phyloP scores from a whole-genome alignment of 495 filamentous ascomycete genomes.

The Polyplosphaeria fusca region DNA sequence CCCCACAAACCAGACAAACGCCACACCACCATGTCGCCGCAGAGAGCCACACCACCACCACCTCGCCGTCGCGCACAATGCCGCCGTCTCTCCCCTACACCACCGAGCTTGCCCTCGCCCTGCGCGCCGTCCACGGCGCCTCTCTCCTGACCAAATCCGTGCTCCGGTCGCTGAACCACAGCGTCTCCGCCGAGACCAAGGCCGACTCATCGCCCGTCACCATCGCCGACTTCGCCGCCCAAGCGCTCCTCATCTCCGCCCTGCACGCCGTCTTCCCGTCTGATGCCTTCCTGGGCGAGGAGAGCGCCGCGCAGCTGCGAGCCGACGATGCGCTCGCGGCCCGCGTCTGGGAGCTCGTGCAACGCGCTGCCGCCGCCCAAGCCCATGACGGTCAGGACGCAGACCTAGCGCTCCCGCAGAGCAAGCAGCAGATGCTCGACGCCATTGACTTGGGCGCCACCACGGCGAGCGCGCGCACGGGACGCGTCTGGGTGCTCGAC shows the following conservation, averaged over 20 bases:
- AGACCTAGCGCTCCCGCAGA: conserved; percentile 43
- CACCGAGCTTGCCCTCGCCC: conserved; percentile 28
- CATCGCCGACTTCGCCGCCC: conserved; percentile 35
- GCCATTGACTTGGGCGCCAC: conserved; percentile 58
- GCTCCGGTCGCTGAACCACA: conserved; percentile 23
- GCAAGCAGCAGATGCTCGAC: conserved; percentile 55
- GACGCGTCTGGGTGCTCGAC: conserved; percentile 60
- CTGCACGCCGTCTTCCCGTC: conserved; percentile 23
- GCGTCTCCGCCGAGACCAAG: conserved; percentile 22
- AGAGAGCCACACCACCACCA: neutral
- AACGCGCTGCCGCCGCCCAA: conserved; percentile 3
- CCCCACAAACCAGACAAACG: no score
- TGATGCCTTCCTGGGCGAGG: conserved; percentile 35
- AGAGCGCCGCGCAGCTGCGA: conserved; percentile 25
- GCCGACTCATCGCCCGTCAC: conserved; percentile 33
- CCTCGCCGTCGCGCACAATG: conserved; percentile 10
- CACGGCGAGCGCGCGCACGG: conserved; percentile 38
- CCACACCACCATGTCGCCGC: no score
- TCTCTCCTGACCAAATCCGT: conserved; percentile 29
- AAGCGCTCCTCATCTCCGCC: conserved; percentile 32
- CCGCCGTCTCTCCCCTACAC: conserved; percentile 6
- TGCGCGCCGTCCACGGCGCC: conserved; percentile 27
- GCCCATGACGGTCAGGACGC: conserved; percentile 7
- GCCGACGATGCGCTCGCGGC: conserved; percentile 15
- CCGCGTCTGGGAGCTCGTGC: conserved; percentile 33